phyloP scores from a whole-genome alignment of 768 basidiomycete genomes.

The Dioszegia aurantiaca region DNA sequence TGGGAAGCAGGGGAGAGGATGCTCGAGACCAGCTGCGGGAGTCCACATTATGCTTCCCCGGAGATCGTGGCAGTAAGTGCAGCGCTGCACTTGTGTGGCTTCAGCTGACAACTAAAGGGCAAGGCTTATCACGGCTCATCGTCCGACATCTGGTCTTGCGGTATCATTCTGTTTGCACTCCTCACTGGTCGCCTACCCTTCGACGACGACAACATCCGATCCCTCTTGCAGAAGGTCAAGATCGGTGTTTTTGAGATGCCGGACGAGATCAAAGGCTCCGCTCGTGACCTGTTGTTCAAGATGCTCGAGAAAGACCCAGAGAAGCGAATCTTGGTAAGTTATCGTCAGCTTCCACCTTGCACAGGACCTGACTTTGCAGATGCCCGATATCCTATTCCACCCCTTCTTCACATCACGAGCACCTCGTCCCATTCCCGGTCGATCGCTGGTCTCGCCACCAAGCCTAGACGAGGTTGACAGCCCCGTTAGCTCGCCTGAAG shows the following conservation, averaged over 20 bases:
- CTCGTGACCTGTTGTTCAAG: conserved; percentile 70
- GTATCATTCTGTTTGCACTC: conserved; percentile 87
- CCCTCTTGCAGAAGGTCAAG: conserved; percentile 77
- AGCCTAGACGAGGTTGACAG: conserved; percentile 66
- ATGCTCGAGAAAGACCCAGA: conserved; percentile 77
- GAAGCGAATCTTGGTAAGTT: conserved; percentile 65
- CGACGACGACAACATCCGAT: conserved; percentile 77
- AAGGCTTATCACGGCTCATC: conserved; percentile 76
- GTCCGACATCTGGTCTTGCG: conserved; percentile 97
- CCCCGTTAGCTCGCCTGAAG: conserved; percentile 62
- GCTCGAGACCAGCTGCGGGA: conserved; percentile 83
- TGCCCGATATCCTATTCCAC: conserved; percentile 73
- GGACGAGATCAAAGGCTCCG: conserved; percentile 63
- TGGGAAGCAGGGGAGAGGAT: conserved; percentile 68
- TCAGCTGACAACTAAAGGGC: conserved; percentile 56
- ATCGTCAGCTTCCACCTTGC: not conserved
- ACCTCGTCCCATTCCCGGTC: conserved; percentile 49
- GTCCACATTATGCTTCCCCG: conserved; percentile 91
- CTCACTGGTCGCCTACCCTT: conserved; percentile 85
- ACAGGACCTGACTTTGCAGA: conserved; percentile 42
- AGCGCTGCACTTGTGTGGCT: not conserved
- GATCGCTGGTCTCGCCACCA: conserved; percentile 56
- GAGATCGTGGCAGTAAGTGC: conserved; percentile 65
- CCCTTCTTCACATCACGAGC: conserved; percentile 69
- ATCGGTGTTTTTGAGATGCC: conserved; percentile 73